Evolutionary conservation across 1,284 basidiomycete species (phyloP), one percentile per base, ranked within the genome.

Genomic region (Moesziomyces sp.): DNA sequence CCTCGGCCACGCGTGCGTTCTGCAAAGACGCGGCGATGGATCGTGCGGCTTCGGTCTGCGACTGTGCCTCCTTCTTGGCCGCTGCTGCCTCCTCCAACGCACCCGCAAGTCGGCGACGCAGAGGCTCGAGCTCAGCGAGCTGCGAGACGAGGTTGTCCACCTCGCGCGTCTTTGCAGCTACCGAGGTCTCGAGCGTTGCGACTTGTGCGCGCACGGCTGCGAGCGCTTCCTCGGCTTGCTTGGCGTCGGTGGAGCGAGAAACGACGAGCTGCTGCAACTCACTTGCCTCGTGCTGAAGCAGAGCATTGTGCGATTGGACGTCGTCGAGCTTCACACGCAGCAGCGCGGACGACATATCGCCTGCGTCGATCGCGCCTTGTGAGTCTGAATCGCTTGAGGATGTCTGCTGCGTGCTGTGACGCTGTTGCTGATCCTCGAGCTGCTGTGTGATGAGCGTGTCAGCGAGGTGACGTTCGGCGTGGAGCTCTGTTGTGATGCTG

Each of bases 1-100:
- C 59, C 30, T 74, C 66, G 28, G 71, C 66, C 4, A 69, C 30
- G 1, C 62, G 26, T 7, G 71, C 62, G n/a, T 69, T 69, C 19
- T 59, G 58, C 18, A 74, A 46, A 9, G 71, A 69, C 4, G 66
- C 46, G 3, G 52, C 40, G 34, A 68, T 34, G 8, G 58, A 47
- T 50, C 62, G 58, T 16, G 47, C 47, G 8, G 71, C 58, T 38
- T 74, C 71, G 10, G 48, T n/a, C 19, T 73, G 63, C 2, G 13
- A 6, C 6, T 59, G 46, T 2, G 60, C 59, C 34, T 73, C 64
- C 21, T 51, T 58, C 28, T 49, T 50, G 5, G 66, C 61, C 3
- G 55, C 38, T 4, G 28, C 23, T 6, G 58, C 52, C 26, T 69
- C 62, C 1, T 64, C 48, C 2, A 30, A 56, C n/a, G 66, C 66